These are phyloP conservation scores for Pilasporangium apinafurcum DNA, from an alignment of 352 stramenopile genomes.

Conservation along the genomic window DNA sequence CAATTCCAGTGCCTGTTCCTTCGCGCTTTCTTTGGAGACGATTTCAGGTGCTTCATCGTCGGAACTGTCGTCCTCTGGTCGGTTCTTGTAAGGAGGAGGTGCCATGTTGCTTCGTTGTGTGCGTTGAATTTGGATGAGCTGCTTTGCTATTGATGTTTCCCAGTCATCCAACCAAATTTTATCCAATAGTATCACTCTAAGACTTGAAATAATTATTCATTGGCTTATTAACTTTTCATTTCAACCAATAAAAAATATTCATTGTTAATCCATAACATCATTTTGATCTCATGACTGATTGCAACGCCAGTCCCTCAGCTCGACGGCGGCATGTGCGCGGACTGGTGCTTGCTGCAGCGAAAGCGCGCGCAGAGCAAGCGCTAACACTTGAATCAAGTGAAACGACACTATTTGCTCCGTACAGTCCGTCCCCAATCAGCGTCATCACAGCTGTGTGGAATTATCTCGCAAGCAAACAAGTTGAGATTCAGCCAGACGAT, in stretches of 20 bases:
- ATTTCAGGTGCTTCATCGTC: constrained; percentile 77
- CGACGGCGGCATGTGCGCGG: constrained; percentile 31
- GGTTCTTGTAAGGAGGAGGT: constrained; percentile 15
- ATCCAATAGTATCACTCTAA: no score
- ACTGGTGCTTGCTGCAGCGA: constrained; percentile 64
- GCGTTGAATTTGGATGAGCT: no score
- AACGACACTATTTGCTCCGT: constrained; percentile 57
- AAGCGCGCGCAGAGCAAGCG: constrained; percentile 30
- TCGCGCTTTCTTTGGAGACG: constrained; percentile 64
- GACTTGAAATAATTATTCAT: no score
- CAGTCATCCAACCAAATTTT: no score
- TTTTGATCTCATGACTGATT: no score
- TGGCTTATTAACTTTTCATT: no score
- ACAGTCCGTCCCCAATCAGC: constrained; percentile 53
- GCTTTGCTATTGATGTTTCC: no score
- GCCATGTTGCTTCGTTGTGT: neutral
- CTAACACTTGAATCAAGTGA: constrained; percentile 22
- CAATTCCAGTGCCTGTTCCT: constrained; percentile 41
- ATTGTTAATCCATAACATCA: no score
- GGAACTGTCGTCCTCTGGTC: constrained; percentile 23
- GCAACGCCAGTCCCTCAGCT: no score
- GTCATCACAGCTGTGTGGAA: constrained; percentile 66
- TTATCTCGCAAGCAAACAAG: constrained; percentile 13
- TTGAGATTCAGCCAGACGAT: constrained; percentile 23
- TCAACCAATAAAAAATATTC: constrained; percentile 24